These are phyloP conservation scores for Talaromyces marneffei DNA, from an alignment of 2,329 filamentous ascomycete species.

Conservation along the genomic window DNA sequence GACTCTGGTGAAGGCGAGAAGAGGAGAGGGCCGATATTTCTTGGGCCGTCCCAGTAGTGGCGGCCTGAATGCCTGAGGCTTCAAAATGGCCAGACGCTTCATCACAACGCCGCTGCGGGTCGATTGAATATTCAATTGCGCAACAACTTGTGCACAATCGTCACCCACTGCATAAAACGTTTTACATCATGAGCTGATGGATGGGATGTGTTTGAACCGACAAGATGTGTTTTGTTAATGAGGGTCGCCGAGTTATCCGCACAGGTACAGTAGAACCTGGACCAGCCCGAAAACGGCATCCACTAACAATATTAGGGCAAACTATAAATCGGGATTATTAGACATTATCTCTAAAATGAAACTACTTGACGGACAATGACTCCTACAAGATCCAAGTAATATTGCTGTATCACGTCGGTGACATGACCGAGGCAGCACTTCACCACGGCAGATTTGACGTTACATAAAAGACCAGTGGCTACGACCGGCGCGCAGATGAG, in stretches of 20 bases:
- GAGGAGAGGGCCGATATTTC: neutral
- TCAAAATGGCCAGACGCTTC: neutral
- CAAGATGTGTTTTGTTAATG: neutral
- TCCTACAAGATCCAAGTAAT: neutral
- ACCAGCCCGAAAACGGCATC: neutral
- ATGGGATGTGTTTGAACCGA: neutral
- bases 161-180: no score
- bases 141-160: neutral
- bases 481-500: conserved; percentile 39
- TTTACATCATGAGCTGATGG: no score
- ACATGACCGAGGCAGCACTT: conserved; percentile 20
- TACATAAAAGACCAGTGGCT: conserved; percentile 29
- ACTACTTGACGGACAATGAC: neutral
- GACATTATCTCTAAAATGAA: neutral
- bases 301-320: neutral
- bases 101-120: neutral
- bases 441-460: conserved; percentile 35
- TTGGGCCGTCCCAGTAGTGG: neutral
- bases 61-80: neutral
- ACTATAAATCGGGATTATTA: neutral
- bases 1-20: no score
- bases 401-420: neutral
- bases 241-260: neutral
- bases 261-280: neutral
- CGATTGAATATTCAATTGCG: neutral